Conservation (phyloP, 768 basidiomycete genomes). For the Leucosporidium yakuticum region DNA sequence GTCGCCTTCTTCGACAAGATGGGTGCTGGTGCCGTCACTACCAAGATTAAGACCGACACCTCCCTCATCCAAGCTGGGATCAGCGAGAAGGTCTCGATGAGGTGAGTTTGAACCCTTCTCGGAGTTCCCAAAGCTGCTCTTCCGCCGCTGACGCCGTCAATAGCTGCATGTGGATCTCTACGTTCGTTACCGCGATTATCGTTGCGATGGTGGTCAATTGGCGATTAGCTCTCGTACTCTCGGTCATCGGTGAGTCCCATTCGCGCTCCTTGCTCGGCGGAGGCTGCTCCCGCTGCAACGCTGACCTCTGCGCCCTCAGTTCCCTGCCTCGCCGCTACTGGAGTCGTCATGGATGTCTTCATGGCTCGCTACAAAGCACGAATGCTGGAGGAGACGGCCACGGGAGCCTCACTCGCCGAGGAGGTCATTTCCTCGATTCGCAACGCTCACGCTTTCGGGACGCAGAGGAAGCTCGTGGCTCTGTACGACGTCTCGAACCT, state of each 20-base stretch:
- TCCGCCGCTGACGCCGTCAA: neutral
- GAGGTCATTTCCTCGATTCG: conserved; percentile 86
- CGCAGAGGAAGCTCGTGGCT: conserved; percentile 56
- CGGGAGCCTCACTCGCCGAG: conserved; percentile 77
- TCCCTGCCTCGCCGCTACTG: conserved; percentile 72
- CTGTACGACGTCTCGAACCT: conserved; percentile 67
- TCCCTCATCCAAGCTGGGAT: conserved; percentile 87
- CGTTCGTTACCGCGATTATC: conserved; percentile 73
- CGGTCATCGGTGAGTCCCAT: conserved; percentile 51
- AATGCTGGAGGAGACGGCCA: conserved; percentile 68
- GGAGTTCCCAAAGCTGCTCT: no score
- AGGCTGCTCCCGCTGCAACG: no score
- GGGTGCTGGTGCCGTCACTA: conserved; percentile 88
- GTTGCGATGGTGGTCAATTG: conserved; percentile 50
- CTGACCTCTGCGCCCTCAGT: conserved; percentile 43
- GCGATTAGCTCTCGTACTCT: conserved; percentile 76
- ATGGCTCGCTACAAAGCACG: conserved; percentile 41
- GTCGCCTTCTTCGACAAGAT: conserved; percentile 82
- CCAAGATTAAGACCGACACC: conserved; percentile 56
- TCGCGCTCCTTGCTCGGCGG: no score
- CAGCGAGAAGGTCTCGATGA: conserved; percentile 72
- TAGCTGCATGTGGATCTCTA: conserved; percentile 56
- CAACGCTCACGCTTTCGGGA: conserved; percentile 86
- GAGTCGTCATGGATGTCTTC: conserved; percentile 47
- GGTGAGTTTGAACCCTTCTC: no score